Conservation (phyloP, 306 rosid genomes). For the Sechiopsis laciniata region DNA sequence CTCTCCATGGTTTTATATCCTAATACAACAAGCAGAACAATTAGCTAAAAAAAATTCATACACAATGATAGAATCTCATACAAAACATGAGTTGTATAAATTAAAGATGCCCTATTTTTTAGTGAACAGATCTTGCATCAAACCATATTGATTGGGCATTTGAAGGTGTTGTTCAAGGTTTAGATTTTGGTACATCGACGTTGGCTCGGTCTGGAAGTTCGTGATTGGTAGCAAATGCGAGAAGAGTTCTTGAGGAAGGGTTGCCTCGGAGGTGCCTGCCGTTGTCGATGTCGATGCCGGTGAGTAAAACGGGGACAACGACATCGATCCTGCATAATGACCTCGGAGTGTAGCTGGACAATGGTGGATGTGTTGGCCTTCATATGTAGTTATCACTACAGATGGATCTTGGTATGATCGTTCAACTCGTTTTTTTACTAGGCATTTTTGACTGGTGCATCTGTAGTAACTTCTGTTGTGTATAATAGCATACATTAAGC, state of each 20-base stretch:
- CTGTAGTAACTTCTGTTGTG: slow-evolving; percentile 71
- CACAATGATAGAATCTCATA: not conserved
- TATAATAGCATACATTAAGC: not conserved
- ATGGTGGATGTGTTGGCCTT: slow-evolving; percentile 84
- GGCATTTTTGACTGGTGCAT: slow-evolving; percentile 75
- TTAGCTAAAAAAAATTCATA: not conserved
- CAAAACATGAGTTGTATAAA: not conserved
- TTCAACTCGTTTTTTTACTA: slow-evolving; percentile 77
- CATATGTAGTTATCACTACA: slow-evolving; percentile 76
- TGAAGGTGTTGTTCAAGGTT: slow-evolving; percentile 33
- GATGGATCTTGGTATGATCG: slow-evolving; percentile 72
- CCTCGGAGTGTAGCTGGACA: slow-evolving; percentile 75
- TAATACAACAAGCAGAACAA: not conserved
- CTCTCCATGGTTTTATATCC: not conserved
- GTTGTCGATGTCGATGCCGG: slow-evolving; percentile 28
- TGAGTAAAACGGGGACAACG: slow-evolving; percentile 33
- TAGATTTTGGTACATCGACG: slow-evolving; percentile 41
- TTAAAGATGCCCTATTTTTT: slow-evolving; percentile 40
- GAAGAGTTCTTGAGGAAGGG: slow-evolving; percentile 51
- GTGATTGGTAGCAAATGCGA: slow-evolving; percentile 52
- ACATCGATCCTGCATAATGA: slow-evolving; percentile 45
- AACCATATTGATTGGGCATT: slow-evolving; percentile 42
- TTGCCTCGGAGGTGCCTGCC: slow-evolving; percentile 20
- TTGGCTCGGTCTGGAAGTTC: slow-evolving; percentile 31
- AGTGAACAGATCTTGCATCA: slow-evolving; percentile 60